Conservation (phyloP, 371 early-diverging fungal species). For the Batkoa obscura region DNA sequence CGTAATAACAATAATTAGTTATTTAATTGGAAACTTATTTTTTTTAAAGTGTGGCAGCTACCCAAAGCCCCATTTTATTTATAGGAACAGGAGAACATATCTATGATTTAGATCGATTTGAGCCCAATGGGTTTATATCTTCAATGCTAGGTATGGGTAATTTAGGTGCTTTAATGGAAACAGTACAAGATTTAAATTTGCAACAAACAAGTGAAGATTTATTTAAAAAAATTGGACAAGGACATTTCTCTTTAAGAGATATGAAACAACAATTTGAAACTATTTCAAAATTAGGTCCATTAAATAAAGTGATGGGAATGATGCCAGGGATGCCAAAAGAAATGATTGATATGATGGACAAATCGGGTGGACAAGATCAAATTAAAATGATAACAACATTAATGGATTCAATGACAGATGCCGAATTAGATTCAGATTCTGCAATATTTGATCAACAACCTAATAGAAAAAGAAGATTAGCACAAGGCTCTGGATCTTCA, state of each 20-base stretch:
- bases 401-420: slow-evolving; percentile 94
- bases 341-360: slow-evolving; percentile 45
- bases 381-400: slow-evolving; percentile 84
- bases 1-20: slow-evolving; percentile 23
- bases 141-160: slow-evolving; percentile 98
- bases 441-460: slow-evolving; percentile 65
- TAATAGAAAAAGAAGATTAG: slow-evolving; percentile 66
- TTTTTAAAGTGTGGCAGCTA: slow-evolving; percentile 75
- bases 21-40: background rate
- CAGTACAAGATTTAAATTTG: slow-evolving; percentile 78
- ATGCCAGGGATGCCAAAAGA: slow-evolving; percentile 92
- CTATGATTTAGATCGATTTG: slow-evolving; percentile 91
- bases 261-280: slow-evolving; percentile 94
- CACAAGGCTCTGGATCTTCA: slow-evolving; percentile 78
- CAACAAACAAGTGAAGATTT: slow-evolving; percentile 66
- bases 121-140: slow-evolving; percentile 82
- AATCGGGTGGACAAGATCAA: slow-evolving; percentile 55
- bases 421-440: slow-evolving; percentile 86
- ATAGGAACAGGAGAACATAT: slow-evolving; percentile 98
- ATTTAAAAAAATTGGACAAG: slow-evolving; percentile 85
- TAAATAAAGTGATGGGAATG: slow-evolving; percentile 93
- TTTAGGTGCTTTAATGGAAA: slow-evolving; percentile 82
- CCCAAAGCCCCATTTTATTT: slow-evolving; percentile 92
- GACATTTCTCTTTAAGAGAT: slow-evolving; percentile 87
- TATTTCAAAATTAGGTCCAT: slow-evolving; percentile 87